These are phyloP conservation scores for Breviolum minutum DNA, from an alignment of 73 alveolate genomes.

Conservation along the genomic window DNA sequence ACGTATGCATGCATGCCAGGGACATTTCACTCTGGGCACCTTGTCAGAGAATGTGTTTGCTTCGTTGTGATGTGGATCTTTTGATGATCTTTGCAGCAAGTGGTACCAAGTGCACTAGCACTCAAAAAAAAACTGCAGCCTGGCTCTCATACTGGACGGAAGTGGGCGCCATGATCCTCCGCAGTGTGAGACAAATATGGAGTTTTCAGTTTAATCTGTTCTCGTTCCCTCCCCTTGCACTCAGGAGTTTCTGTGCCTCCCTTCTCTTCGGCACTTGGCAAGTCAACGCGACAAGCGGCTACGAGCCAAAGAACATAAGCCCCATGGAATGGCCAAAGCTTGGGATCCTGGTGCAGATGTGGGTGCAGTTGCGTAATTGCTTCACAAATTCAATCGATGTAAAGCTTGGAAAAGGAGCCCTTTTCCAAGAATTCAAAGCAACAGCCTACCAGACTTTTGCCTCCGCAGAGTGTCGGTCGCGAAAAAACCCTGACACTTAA, in stretches of 20 bases:
- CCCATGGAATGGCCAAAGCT: too few species aligned
- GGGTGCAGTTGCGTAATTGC: too few species aligned
- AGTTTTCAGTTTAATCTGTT: background rate
- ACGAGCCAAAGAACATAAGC: background rate
- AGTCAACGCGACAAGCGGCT: constrained; percentile 37
- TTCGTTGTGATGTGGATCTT: too few species aligned
- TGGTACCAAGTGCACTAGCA: background rate
- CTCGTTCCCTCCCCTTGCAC: background rate
- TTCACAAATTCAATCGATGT: too few species aligned
- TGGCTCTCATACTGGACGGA: constrained; percentile 77
- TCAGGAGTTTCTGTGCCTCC: background rate
- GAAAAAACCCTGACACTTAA: constrained; percentile 49
- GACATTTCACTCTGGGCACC: too few species aligned
- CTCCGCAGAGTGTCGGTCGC: constrained; percentile 15
- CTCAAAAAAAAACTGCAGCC: background rate
- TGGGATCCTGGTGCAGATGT: too few species aligned
- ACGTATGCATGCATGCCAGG: too few species aligned
- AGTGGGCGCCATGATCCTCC: constrained; percentile 67
- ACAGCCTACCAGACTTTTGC: background rate
- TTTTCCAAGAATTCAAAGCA: background rate
- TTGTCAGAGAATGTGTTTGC: too few species aligned
- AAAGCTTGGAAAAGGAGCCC: background rate
- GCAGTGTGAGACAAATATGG: background rate
- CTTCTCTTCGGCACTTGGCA: background rate
- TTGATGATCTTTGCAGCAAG: too few species aligned